Evolutionary conservation across 176 grass and related monocot species (phyloP), one percentile per base, ranked within the genome.

Genomic region (Bonia amplexicaulis): DNA sequence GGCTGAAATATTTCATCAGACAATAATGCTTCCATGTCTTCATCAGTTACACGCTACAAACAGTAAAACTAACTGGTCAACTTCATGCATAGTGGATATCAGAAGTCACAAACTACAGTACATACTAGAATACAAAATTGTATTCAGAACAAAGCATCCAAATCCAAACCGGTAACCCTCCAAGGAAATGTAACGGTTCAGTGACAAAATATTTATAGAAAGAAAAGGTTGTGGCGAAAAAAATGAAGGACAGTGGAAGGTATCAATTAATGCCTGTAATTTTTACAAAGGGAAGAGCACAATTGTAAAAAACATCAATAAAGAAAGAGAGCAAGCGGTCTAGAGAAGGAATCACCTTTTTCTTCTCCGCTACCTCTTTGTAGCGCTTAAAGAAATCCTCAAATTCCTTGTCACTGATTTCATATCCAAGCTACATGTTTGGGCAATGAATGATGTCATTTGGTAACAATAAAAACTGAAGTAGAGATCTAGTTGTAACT

Each of bases 281-380:
- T 35, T 77, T 46, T n/a, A 60, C n/a, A 60, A 80, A 46, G 25
- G 73, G 40, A n/a, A 67, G 12, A 78, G 66, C 39, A 82, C 72
- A 71, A 83, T 39, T 4, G 9, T 68, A 45, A 7, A 67, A 69
- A 69, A 63, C 41, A 58, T 57, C 37, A 55, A 7, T 61, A 1
- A 22, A 68, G 63, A 10, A 44, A 66, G 17, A 42, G 19, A 80
- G 40, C 4, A 60, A 29, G 23, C 20, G 44, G 2, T 61, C 12
- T 1, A 74, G 12, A 69, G 60, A 87, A 76, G 9, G 16, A 17
- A 17, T 63, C 42, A 99, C 96, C 91, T 99, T 99, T 76, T 99
- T 99, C 82, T 99, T 99, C 86, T 99, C 96, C 46, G 96, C 96
- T 44, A 99, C 93, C 78, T 96, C 96, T 87, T 99, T 99, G 81